phyloP scores from a whole-genome alignment of 2,329 filamentous ascomycete species.

The Neurospora sp. region DNA sequence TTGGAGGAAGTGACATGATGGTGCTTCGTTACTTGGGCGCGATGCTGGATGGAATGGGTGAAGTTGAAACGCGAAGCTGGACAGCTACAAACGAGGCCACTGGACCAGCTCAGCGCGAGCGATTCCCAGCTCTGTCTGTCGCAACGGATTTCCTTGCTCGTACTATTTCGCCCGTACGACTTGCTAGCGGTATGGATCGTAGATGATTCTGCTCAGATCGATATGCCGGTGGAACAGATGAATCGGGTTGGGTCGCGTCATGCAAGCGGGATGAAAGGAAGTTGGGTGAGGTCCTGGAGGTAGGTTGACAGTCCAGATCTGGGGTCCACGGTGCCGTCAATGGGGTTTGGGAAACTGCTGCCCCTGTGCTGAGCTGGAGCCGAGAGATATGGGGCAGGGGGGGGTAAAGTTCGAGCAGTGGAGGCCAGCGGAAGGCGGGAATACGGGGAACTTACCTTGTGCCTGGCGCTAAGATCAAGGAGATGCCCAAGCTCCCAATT shows the following conservation, averaged over 20 bases:
- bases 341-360: neutral
- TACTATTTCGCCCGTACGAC: neutral
- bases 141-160: neutral
- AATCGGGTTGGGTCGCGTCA: neutral
- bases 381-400: neutral
- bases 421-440: neutral
- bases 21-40: constrained; percentile 1
- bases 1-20: constrained; percentile 53
- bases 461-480: neutral
- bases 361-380: neutral
- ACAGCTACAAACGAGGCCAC: neutral
- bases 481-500: neutral
- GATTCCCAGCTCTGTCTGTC: neutral
- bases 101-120: neutral
- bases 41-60: neutral
- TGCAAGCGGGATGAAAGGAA: neutral
- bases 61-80: neutral
- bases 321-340: neutral
- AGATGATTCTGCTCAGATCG: neutral
- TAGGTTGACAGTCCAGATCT: neutral
- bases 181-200: neutral
- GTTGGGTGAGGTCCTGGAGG: neutral
- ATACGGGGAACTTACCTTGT: neutral
- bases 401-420: neutral
- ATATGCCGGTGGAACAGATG: neutral